These are phyloP conservation scores for Boletus reticuloceps DNA, from an alignment of 768 basidiomycete genomes.

Conservation along the genomic window DNA sequence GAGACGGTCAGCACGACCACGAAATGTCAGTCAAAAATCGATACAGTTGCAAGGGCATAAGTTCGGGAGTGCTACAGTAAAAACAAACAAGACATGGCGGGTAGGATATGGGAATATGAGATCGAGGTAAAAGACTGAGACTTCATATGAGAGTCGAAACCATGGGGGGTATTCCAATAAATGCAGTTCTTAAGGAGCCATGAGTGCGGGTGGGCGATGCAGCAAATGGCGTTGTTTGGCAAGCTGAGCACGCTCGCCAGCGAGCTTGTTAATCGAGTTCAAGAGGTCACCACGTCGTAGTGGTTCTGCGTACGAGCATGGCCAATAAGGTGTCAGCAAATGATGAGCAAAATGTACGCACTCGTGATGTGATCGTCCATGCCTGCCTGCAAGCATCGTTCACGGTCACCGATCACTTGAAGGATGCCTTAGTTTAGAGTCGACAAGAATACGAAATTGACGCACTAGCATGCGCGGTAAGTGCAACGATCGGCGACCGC, in stretches of 20 bases:
- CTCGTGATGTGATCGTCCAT: slow-evolving; percentile 86
- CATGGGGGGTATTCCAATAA: slow-evolving; percentile 2
- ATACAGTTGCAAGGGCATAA: slow-evolving; percentile 7
- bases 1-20: neutral
- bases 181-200: slow-evolving; percentile 18
- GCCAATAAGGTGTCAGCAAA: neutral
- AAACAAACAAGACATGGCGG: neutral
- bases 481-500: slow-evolving; percentile 88
- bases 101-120: slow-evolving; percentile 13
- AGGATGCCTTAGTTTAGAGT: slow-evolving; percentile 9
- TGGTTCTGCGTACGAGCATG: slow-evolving; percentile 51
- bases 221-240: slow-evolving; percentile 31
- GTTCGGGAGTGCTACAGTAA: slow-evolving; percentile 15
- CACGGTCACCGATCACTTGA: slow-evolving; percentile 85
- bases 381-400: slow-evolving; percentile 72
- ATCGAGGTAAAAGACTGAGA: neutral
- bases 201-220: slow-evolving; percentile 32
- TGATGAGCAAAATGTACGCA: slow-evolving; percentile 34
- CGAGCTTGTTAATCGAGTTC: slow-evolving; percentile 80
- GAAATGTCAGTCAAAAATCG: neutral
- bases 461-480: slow-evolving; percentile 96
- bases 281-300: slow-evolving; percentile 74
- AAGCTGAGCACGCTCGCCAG: slow-evolving; percentile 53
- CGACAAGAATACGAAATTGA: slow-evolving; percentile 19
- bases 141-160: neutral